Percentiles rank a stretch among this genome's conserved stretches.
These are phyloP conservation scores for Aspergillus bombycis DNA, from an alignment of 2,329 filamentous ascomycete species.

Conservation along the genomic window DNA sequence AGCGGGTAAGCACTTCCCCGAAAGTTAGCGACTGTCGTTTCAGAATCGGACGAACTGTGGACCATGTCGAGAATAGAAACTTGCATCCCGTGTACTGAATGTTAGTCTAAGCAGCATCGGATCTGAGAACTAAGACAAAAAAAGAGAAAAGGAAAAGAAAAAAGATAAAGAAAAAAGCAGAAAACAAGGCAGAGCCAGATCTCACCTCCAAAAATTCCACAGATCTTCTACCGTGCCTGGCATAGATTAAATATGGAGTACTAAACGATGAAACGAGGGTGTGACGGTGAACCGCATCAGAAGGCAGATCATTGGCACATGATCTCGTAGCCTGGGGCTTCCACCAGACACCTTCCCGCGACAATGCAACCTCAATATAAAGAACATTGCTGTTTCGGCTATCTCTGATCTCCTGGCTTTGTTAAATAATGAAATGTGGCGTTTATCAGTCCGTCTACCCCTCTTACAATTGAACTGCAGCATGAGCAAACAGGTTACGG, in stretches of 20 bases:
- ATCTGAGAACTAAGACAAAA: not conserved
- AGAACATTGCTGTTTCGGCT: too few relatives aligned
- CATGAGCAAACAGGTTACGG: not conserved
- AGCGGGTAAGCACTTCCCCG: not conserved
- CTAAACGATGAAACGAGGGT: not conserved
- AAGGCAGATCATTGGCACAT: not conserved
- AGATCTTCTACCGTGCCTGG: not conserved
- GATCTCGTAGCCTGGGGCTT: not conserved
- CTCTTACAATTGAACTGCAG: not conserved
- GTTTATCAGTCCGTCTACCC: not conserved
- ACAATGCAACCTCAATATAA: not conserved
- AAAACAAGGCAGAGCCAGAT: not conserved
- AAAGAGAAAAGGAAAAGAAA: not conserved
- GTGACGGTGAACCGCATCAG: not conserved
- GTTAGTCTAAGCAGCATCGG: not conserved
- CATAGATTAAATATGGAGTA: not conserved
- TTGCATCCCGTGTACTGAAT: not conserved
- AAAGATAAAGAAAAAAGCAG: not conserved
- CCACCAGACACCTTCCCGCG: not conserved
- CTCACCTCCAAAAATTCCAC: not conserved
- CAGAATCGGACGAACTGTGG: conserved; percentile 16
- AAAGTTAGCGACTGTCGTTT: conserved; percentile 9
- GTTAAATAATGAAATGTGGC: not conserved
- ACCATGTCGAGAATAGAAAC: conserved; percentile 1
- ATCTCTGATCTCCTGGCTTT: not conserved